Conservation (phyloP, 2,329 filamentous ascomycete genomes). For the Colletotrichum sp. region DNA sequence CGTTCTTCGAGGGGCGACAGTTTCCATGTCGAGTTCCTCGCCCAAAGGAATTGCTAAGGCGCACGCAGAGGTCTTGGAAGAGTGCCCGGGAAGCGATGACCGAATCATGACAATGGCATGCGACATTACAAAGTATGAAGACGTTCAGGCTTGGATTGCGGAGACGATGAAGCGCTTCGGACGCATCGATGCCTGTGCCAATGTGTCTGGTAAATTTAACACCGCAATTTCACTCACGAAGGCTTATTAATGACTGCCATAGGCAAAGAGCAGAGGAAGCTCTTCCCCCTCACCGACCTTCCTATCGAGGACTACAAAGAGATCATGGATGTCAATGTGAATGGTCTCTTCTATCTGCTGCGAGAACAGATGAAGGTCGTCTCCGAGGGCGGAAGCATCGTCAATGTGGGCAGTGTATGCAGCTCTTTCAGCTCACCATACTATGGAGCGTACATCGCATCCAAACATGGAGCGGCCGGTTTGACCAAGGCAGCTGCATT, state of each 20-base stretch:
- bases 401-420: conserved; percentile 45
- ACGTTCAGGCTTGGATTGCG: neutral
- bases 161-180: conserved; percentile 1
- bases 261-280: conserved; percentile 28
- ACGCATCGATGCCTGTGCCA: neutral
- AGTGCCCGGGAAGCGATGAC: neutral
- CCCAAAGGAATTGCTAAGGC: conserved; percentile 28
- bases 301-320: conserved; percentile 25
- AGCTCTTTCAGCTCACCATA: conserved; percentile 27
- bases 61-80: conserved; percentile 3
- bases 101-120: conserved; percentile 7
- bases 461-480: conserved; percentile 44
- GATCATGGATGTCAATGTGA: conserved; percentile 24
- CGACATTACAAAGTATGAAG: neutral
- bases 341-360: conserved; percentile 24
- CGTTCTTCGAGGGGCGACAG: conserved; percentile 27
- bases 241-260: neutral
- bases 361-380: conserved; percentile 26
- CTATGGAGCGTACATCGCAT: conserved; percentile 34
- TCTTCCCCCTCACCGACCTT: conserved; percentile 25
- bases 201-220: neutral
- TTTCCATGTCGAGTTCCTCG: neutral
- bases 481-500: conserved; percentile 42
- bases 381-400: conserved; percentile 44
- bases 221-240: neutral